Conservation (phyloP, 2,329 filamentous ascomycete genomes). For the Salinomyces thailandicus region DNA sequence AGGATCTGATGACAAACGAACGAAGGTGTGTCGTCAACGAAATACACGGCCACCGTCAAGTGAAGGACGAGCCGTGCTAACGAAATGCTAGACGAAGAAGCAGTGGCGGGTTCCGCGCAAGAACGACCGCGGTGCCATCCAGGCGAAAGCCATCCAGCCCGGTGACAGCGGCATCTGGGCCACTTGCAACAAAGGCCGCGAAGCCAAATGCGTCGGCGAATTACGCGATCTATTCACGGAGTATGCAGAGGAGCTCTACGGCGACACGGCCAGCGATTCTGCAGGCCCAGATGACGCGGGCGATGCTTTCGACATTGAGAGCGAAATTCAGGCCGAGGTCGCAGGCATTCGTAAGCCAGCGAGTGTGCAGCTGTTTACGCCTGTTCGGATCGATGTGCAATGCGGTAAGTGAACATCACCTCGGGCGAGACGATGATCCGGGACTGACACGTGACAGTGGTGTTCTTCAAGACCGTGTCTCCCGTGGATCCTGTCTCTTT, state of each 20-base stretch:
- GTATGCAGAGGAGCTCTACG: slow-evolving; percentile 53
- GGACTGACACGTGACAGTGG: slow-evolving; percentile 32
- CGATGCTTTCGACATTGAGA: slow-evolving; percentile 52
- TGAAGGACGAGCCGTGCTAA: too few species aligned
- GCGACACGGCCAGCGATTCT: slow-evolving; percentile 20
- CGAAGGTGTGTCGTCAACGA: slow-evolving; percentile 25
- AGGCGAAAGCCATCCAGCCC: slow-evolving; percentile 42
- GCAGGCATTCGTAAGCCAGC: slow-evolving; percentile 46
- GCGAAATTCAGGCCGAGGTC: slow-evolving; percentile 62
- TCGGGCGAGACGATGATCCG: too few species aligned
- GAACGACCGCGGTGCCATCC: slow-evolving; percentile 20
- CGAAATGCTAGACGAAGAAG: slow-evolving; percentile 33
- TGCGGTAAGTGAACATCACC: slow-evolving; percentile 33
- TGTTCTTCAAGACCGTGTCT: slow-evolving; percentile 47
- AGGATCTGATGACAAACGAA: slow-evolving; percentile 25
- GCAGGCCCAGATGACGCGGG: slow-evolving; percentile 29
- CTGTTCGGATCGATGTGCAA: slow-evolving; percentile 45
- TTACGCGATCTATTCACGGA: slow-evolving; percentile 52
- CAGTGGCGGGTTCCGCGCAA: slow-evolving; percentile 33
- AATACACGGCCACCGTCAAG: too few species aligned
- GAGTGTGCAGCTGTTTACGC: slow-evolving; percentile 41
- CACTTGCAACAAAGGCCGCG: slow-evolving; percentile 63
- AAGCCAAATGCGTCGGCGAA: slow-evolving; percentile 58
- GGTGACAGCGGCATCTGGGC: slow-evolving; percentile 69
- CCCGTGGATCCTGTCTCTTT: slow-evolving; percentile 51